Percentiles rank a stretch among this genome's conserved stretches.
phyloP scores from a whole-genome alignment of 108 stramenopile genomes.

The Cylindrotheca closterium region DNA sequence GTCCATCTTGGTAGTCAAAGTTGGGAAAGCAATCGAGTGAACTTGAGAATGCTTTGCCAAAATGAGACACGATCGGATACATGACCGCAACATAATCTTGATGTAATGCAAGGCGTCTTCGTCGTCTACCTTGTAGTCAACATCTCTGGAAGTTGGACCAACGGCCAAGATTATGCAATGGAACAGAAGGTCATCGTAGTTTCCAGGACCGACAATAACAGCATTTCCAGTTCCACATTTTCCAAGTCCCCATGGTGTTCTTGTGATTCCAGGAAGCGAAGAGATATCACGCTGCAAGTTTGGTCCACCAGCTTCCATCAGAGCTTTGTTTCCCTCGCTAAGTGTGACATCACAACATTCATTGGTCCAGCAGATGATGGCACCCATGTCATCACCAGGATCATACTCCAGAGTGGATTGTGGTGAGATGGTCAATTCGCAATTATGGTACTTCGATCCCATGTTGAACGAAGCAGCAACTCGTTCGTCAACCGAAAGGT shows the following conservation, averaged over 20 bases:
- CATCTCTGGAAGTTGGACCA: constrained; percentile 26
- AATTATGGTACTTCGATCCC: constrained; percentile 35
- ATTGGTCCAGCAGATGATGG: constrained; percentile 40
- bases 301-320: constrained; percentile 22
- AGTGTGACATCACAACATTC: constrained; percentile 37
- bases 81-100: constrained; percentile 40
- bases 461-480: constrained; percentile 26
- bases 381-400: constrained; percentile 36
- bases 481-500: constrained; percentile 19
- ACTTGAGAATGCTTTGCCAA: constrained; percentile 45
- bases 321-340: constrained; percentile 9
- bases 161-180: constrained; percentile 41
- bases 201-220: constrained; percentile 41
- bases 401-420: constrained; percentile 24
- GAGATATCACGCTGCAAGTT: constrained; percentile 23
- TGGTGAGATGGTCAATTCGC: constrained; percentile 29
- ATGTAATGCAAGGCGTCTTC: constrained; percentile 33
- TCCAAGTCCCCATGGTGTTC: constrained; percentile 32
- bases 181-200: constrained; percentile 30
- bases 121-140: constrained; percentile 16
- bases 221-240: constrained; percentile 43
- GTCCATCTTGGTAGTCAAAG: constrained; percentile 25
- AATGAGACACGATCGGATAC: constrained; percentile 36
- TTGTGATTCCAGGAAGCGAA: constrained; percentile 30
- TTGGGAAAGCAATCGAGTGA: constrained; percentile 37